Conservation (phyloP, 1,284 basidiomycete genomes). For the Puccinia novopanici region DNA sequence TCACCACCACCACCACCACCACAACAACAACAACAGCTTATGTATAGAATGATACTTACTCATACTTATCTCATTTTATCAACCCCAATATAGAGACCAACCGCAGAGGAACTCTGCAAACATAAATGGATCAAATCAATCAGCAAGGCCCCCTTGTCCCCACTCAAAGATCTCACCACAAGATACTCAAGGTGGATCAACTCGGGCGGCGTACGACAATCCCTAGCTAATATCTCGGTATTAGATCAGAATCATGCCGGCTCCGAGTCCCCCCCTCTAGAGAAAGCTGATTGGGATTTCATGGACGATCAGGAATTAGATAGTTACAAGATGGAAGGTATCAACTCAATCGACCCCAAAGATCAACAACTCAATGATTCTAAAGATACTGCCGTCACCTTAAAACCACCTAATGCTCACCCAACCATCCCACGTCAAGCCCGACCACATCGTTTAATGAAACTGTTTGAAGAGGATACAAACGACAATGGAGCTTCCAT, state of each 20-base stretch:
- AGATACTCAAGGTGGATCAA: slow-evolving; percentile 76
- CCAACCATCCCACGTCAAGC: background rate
- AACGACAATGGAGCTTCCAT: background rate
- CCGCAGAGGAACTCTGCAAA: slow-evolving; percentile 85
- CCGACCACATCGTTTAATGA: slow-evolving; percentile 37
- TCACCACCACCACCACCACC: background rate
- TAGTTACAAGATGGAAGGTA: slow-evolving; percentile 1
- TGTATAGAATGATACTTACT: no score
- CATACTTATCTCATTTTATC: background rate
- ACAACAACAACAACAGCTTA: background rate
- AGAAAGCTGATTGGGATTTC: slow-evolving; percentile 47
- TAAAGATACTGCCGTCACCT: slow-evolving; percentile 24
- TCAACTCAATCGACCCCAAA: slow-evolving; percentile 1
- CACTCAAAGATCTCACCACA: slow-evolving; percentile 79
- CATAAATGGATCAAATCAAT: slow-evolving; percentile 88
- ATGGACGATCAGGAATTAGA: slow-evolving; percentile 32
- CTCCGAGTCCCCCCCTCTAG: slow-evolving; percentile 28
- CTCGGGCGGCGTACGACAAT: slow-evolving; percentile 75
- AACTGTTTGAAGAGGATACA: slow-evolving; percentile 39
- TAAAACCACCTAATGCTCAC: slow-evolving; percentile 19
- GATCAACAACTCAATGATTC: slow-evolving; percentile 2
- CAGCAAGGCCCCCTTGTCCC: slow-evolving; percentile 69
- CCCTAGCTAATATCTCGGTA: slow-evolving; percentile 67
- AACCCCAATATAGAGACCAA: slow-evolving; percentile 67
- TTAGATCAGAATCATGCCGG: slow-evolving; percentile 5